phyloP scores from a whole-genome alignment of 495 filamentous ascomycete species.

The Cryomyces antarcticus region DNA sequence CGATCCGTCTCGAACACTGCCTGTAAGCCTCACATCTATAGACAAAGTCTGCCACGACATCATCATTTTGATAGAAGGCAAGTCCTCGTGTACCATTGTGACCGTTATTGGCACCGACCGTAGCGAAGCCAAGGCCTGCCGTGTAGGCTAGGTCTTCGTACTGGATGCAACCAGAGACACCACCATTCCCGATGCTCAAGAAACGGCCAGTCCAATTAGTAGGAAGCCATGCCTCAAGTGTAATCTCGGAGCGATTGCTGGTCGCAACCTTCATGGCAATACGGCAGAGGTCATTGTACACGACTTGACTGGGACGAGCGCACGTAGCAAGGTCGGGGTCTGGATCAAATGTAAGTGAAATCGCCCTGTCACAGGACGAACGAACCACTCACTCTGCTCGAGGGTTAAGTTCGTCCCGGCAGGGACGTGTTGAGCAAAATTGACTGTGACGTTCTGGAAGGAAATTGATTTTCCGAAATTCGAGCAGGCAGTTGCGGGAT shows the following conservation, averaged over 20 bases:
- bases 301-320: constrained; percentile 18
- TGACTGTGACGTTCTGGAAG: neutral
- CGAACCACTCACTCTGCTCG: constrained; percentile 10
- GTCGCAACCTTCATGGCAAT: constrained; percentile 34
- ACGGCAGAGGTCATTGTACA: constrained; percentile 31
- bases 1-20: neutral
- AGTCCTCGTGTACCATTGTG: constrained; percentile 32
- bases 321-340: constrained; percentile 23
- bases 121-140: constrained; percentile 29
- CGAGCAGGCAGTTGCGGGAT: too few relatives aligned
- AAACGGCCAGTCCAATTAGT: constrained; percentile 15
- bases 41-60: constrained; percentile 26
- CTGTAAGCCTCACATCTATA: neutral
- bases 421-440: constrained; percentile 19
- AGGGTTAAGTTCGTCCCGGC: constrained; percentile 29
- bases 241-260: constrained; percentile 30
- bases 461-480: too few relatives aligned
- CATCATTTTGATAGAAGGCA: constrained; percentile 29
- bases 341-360: too few relatives aligned
- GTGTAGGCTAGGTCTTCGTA: constrained; percentile 14
- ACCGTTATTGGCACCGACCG: constrained; percentile 25
- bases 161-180: constrained; percentile 11
- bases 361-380: too few relatives aligned
- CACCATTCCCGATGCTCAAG: constrained; percentile 15
- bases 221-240: constrained; percentile 39